A percentile compares a stretch with the other conserved stretches of the same genome.
phyloP scores from a whole-genome alignment of 1,284 basidiomycete species.

The Agaricales sp. region DNA sequence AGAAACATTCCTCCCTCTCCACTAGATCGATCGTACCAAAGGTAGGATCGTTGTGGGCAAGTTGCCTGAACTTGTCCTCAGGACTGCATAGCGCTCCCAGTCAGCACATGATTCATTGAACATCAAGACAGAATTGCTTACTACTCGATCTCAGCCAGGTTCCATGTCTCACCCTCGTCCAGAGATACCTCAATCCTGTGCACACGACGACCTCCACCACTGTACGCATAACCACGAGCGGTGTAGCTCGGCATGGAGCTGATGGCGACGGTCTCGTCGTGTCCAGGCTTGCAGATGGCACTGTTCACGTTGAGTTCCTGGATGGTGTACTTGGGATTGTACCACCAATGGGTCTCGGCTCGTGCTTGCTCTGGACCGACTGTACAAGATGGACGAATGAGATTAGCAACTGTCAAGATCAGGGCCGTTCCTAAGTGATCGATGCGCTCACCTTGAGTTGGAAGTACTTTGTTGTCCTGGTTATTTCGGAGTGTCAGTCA shows the following conservation, averaged over 20 bases:
- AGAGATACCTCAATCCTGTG: conserved; percentile 51
- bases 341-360: conserved; percentile 51
- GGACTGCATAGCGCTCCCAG: conserved; percentile 8
- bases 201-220: conserved; percentile 54
- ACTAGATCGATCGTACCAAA: conserved; percentile 12
- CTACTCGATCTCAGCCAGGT: conserved; percentile 29
- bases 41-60: background rate
- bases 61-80: conserved; percentile 17
- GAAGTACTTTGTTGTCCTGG: conserved; percentile 57
- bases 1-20: conserved; percentile 19
- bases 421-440: background rate
- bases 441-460: conserved; percentile 24
- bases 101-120: conserved; percentile 15
- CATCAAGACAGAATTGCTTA: conserved; percentile 25
- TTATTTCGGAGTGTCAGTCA: conserved; percentile 10
- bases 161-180: conserved; percentile 50
- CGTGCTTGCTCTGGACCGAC: conserved; percentile 47
- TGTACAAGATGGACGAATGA: no score
- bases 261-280: conserved; percentile 36
- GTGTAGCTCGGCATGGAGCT: conserved; percentile 21
- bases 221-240: conserved; percentile 52
- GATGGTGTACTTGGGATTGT: conserved; percentile 37
- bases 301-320: conserved; percentile 58
- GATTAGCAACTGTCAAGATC: background rate
- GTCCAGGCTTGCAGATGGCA: conserved; percentile 48